Conservation (phyloP, 23 red algal genomes). For the Gracilaria caudata region DNA sequence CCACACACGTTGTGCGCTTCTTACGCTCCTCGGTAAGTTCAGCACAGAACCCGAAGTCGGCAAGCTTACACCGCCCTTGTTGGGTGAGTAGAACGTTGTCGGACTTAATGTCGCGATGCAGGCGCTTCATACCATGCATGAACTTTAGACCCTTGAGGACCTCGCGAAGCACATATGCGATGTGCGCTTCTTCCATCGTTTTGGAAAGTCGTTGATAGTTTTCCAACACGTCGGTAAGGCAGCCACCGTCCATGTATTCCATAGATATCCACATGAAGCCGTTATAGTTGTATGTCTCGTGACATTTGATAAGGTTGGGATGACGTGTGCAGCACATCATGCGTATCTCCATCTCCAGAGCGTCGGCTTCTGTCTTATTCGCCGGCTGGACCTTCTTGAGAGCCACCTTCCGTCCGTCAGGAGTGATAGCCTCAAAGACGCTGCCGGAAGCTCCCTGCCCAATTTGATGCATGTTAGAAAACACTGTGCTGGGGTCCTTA, state of each 20-base stretch:
- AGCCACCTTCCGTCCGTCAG: constrained; percentile 70
- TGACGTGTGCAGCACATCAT: constrained; percentile 95
- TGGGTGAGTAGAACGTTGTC: constrained; percentile 84
- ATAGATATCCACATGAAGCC: constrained; percentile 89
- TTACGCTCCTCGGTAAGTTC: constrained; percentile 81
- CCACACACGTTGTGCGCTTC: constrained; percentile 91
- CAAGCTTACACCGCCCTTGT: constrained; percentile 78
- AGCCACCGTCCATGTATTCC: constrained; percentile 96
- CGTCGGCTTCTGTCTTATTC: constrained; percentile 58
- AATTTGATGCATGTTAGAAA: constrained; percentile 73
- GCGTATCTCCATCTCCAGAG: constrained; percentile 91
- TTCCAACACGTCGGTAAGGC: constrained; percentile 89
- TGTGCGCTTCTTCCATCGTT: constrained; percentile 74
- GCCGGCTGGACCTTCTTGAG: constrained; percentile 89
- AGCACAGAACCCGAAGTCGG: constrained; percentile 96
- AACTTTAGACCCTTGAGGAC: constrained; percentile 84
- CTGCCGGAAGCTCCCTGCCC: constrained; percentile 86
- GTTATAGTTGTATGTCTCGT: constrained; percentile 84
- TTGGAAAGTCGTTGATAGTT: constrained; percentile 58
- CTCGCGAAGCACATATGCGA: constrained; percentile 89
- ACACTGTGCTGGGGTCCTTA: constrained; percentile 75
- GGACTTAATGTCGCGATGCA: constrained; percentile 96
- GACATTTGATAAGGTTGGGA: constrained; percentile 88
- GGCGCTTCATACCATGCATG: constrained; percentile 89
- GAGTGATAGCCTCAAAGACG: constrained; percentile 73